Conservation (phyloP, 768 basidiomycete species). For the Hemileccinum impolitum region DNA sequence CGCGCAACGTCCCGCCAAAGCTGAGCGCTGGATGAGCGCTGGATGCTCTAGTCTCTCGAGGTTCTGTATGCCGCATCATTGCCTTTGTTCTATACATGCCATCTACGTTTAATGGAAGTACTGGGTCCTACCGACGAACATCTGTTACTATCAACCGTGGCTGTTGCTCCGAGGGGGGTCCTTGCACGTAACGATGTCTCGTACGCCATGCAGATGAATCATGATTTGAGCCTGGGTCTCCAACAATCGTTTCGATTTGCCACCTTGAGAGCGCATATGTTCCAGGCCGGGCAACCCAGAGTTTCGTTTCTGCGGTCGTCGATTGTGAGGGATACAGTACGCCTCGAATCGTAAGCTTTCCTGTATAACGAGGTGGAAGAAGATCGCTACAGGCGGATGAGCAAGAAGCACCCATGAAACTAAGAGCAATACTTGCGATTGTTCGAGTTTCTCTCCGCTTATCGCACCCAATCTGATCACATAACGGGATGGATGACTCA, state of each 20-base stretch:
- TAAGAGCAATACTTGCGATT: conserved; percentile 16
- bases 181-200: conserved; percentile 40
- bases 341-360: conserved; percentile 65
- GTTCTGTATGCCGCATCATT: neutral
- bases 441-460: conserved; percentile 16
- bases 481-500: conserved; percentile 57
- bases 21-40: conserved; percentile 16
- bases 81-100: conserved; percentile 13
- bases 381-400: conserved; percentile 34
- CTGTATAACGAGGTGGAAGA: conserved; percentile 56
- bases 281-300: conserved; percentile 65
- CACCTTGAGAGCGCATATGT: conserved; percentile 64
- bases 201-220: conserved; percentile 30
- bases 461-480: conserved; percentile 45
- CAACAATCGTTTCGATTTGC: conserved; percentile 66
- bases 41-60: conserved; percentile 9
- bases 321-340: conserved; percentile 49
- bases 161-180: conserved; percentile 26
- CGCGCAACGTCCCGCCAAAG: conserved; percentile 20
- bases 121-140: conserved; percentile 7
- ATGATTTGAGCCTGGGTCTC: conserved; percentile 29
- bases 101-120: conserved; percentile 3
- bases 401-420: neutral
- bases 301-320: conserved; percentile 41
- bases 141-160: conserved; percentile 35